Evolutionary conservation across 768 basidiomycete genomes (phyloP), one percentile per base, ranked within the genome.

Genomic region (Tricholomella constricta): DNA sequence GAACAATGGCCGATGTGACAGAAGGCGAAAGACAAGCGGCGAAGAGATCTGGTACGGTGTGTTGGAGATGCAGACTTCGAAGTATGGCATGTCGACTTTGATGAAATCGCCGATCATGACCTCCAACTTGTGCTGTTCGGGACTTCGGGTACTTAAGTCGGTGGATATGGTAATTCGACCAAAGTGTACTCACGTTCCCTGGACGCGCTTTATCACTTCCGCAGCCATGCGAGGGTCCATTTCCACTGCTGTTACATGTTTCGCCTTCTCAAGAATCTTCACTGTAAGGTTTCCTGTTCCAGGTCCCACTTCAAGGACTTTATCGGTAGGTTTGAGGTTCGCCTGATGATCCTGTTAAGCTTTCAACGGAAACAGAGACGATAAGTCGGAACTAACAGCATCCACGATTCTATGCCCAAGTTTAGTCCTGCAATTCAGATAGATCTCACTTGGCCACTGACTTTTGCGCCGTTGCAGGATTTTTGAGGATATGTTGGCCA

Each of bases 21-120:
- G 85, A 29, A 99, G 83, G 54, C 92, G 91, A 80, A 99, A 99
- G 50, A 98, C 89, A 45, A 99, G 87, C 5, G 95, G 92, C 0
- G 97, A 98, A 2, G 97, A 98, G 62, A 99, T 99, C 70, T 98
- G 95, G 71, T 98, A 99, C 1, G 97, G 97, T 1, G 97, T 99
- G 67, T 99, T 99, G 62, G 92, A 94, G 64, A 99, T 98, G 78
- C 96, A 98, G 51, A 97, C 97, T 70, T 98, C 96, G 55, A 99
- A 98, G 72, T 95, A 98, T 9, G 97, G 97, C 17, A 99, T 77
- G 48, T 94, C 91, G n/a, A 90, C 92, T 72, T 98, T 98, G 65
- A 98, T 91, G 66, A 98, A 98, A 71, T 99, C 97, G 44, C 96
- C 97, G 53, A 99, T 89, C 61, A 97, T 85, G 56, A 98, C 86